Base-by-base conservation (phyloP, 2,329 filamentous ascomycete species). In the Didymella arachidicola region DNA sequence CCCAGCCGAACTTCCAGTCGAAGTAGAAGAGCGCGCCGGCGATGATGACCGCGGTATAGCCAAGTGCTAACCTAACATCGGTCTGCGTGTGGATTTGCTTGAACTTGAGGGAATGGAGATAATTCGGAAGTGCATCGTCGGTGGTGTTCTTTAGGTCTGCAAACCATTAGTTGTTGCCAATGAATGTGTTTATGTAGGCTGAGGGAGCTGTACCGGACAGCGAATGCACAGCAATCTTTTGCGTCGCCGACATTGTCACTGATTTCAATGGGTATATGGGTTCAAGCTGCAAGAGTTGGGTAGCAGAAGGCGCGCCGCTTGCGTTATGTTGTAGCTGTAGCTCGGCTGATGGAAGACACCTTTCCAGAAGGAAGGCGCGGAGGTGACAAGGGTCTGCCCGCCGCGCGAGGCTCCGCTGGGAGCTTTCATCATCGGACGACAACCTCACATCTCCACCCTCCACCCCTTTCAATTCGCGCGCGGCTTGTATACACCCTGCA, bases 101-200 rank as follows among this genome's bases (percentile, higher is more conserved):
- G 83, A 97, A 97, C 66, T 84, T 88, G 76, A 98, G 87, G 30
- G 88, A 91, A 79, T 92, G 94, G 63, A 99, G 88, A 82, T 98
- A 98, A 80, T 95, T 93, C 59, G 91, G 88, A 60, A 99, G 89
- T 57, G 93, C 92, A 80, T 99, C 95, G 81, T 99, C 95, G 66
- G 91, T 92, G 38, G 93, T 96, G 81, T 95, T 96, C 80, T 98
- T 98, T 64, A 99, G 89, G 77, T 98, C 95, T 96, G 57, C 14
- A 12, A 27, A 19, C 14, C 56, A 57, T 72, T 53, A 70, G 61
- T 49, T 57, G 44, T 36, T 42, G 39, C 42, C 26, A 43, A 27
- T 27, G 34, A 51, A 32, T 36, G 29, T 29, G 25, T 30, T 19
- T 52, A 12, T 25, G n/a, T 7, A 19, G 14, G 30, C 2, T 16